phyloP scores from a whole-genome alignment of 2,329 filamentous ascomycete species.

The Xylariaceae sp. region DNA sequence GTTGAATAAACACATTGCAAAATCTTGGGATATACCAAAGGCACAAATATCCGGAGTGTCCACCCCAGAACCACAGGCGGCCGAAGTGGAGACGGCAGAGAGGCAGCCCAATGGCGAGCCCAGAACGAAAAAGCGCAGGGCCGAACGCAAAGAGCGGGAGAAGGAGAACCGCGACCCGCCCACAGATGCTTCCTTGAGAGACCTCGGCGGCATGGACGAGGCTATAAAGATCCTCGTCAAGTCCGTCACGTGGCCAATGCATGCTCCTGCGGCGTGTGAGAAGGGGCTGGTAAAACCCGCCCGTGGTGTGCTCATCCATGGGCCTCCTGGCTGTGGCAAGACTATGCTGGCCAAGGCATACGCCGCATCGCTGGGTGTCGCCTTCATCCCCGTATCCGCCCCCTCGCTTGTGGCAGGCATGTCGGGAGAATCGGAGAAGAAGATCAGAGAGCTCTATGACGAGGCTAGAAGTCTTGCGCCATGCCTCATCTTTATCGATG shows the following conservation, averaged over 20 bases:
- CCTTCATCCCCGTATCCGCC: constrained; percentile 76
- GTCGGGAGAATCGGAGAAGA: constrained; percentile 85
- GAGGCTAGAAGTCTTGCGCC: constrained; percentile 82
- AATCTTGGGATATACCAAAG: constrained; percentile 34
- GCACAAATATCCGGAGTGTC: constrained; percentile 20
- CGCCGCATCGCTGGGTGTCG: constrained; percentile 67
- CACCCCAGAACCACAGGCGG: constrained; percentile 17
- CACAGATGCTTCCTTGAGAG: constrained; percentile 60
- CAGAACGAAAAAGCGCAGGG: constrained; percentile 59
- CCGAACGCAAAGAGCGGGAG: constrained; percentile 37
- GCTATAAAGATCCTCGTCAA: constrained; percentile 65
- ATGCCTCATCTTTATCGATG: constrained; percentile 85
- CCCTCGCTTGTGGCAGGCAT: constrained; percentile 79
- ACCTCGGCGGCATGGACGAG: constrained; percentile 71
- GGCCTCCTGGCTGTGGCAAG: constrained; percentile 81
- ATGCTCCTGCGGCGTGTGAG: constrained; percentile 60
- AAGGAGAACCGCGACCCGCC: constrained; percentile 59
- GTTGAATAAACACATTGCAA: constrained; percentile 39
- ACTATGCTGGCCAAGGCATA: constrained; percentile 78
- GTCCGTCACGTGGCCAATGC: constrained; percentile 67
- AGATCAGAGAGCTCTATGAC: constrained; percentile 78
- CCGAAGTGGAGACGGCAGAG: constrained; percentile 37
- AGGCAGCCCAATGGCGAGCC: constrained; percentile 61
- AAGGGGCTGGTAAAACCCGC: constrained; percentile 63
- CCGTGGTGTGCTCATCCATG: constrained; percentile 72